Conservation (phyloP, 352 stramenopile species). For the Globisporangium spiculum region DNA sequence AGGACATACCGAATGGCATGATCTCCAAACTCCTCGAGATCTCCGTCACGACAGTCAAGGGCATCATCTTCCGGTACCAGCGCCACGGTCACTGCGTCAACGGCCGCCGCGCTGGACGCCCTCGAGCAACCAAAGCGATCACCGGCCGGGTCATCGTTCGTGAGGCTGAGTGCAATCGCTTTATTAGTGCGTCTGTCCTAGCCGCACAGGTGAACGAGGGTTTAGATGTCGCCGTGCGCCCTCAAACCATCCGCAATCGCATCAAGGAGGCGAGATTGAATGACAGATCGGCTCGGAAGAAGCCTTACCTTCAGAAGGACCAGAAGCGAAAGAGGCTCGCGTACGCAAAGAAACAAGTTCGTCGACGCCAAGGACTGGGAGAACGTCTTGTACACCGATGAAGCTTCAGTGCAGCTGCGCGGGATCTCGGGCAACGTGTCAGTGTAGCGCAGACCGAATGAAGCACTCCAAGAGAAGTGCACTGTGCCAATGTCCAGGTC, state of each 20-base stretch:
- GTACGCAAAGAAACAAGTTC: slow-evolving; percentile 1
- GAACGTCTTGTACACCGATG: slow-evolving; percentile 6
- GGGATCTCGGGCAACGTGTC: slow-evolving; percentile 1
- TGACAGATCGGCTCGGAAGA: background rate
- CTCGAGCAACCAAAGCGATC: background rate
- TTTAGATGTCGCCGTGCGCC: background rate
- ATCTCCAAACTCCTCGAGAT: background rate
- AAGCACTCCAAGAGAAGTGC: slow-evolving; percentile 6
- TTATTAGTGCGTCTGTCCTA: background rate
- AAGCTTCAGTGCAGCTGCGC: slow-evolving; percentile 7
- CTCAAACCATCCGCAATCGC: background rate
- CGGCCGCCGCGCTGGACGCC: background rate
- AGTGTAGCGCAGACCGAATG: slow-evolving; percentile 3
- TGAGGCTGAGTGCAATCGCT: background rate
- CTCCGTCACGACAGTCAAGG: background rate
- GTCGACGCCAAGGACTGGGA: slow-evolving; percentile 5
- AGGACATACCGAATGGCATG: background rate
- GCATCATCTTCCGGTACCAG: background rate
- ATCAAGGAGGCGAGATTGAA: background rate
- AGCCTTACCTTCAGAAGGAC: background rate
- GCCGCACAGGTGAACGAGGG: background rate
- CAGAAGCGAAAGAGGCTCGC: background rate
- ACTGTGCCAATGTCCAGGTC: slow-evolving; percentile 6
- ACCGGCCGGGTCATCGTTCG: background rate
- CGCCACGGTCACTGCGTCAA: background rate